Evolutionary conservation across 768 basidiomycete species (phyloP).

Genomic region (Cantharellus anzutake): DNA sequence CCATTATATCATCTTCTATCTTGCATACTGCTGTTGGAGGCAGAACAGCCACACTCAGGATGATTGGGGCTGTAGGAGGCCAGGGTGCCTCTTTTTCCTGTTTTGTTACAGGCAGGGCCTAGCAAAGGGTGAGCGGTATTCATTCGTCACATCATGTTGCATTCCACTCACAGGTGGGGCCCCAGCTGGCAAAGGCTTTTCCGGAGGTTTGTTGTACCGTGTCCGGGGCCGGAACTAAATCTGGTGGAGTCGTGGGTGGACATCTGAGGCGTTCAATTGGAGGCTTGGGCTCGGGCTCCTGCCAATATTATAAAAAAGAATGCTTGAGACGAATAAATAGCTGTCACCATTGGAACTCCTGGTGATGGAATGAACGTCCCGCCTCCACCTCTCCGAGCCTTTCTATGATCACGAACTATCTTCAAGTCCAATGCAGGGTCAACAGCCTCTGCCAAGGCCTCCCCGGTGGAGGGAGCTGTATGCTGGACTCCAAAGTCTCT

Average conservation of each 20-base stretch:
- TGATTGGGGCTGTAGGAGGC: not conserved
- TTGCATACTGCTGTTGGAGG: not conserved
- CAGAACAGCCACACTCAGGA: not conserved
- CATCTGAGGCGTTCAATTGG: not conserved
- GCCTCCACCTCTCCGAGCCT: constrained; percentile 2
- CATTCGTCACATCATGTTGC: not conserved
- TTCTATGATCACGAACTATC: not conserved
- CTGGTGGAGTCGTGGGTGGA: not conserved
- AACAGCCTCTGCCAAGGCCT: not conserved
- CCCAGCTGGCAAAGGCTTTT: not conserved
- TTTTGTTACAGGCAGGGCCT: no score
- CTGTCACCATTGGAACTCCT: not conserved
- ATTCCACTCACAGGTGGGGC: not conserved
- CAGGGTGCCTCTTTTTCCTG: not conserved
- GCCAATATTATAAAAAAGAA: not conserved
- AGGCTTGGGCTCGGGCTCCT: no score
- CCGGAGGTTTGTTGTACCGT: not conserved
- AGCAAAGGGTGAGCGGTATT: no score
- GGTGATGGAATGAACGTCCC: constrained; percentile 7
- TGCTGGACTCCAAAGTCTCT: not conserved
- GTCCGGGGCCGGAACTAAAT: not conserved
- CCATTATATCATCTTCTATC: no score
- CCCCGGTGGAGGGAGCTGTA: not conserved
- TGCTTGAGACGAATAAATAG: not conserved
- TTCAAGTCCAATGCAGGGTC: constrained; percentile 8